Evolutionary conservation across 2,329 filamentous ascomycete genomes (phyloP).

Genomic region (Acephala macrosclerotiorum): DNA sequence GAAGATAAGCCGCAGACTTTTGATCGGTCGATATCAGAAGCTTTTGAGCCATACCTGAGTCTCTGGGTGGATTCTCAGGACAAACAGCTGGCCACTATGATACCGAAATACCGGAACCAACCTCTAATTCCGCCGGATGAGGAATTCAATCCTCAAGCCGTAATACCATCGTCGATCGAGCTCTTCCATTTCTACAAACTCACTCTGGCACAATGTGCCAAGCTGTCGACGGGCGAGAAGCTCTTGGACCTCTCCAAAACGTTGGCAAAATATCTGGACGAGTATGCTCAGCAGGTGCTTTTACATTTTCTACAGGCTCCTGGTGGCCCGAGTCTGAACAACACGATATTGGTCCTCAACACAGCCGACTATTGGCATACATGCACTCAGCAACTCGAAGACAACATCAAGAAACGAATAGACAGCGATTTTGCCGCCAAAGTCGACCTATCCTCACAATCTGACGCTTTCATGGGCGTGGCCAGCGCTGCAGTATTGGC

Average conservation of each 20-base stretch:
- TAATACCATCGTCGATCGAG: slow-evolving; percentile 93
- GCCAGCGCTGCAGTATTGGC: slow-evolving; percentile 86
- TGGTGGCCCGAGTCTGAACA: slow-evolving; percentile 67
- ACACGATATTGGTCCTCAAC: slow-evolving; percentile 87
- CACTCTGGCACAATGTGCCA: slow-evolving; percentile 92
- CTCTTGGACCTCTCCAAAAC: slow-evolving; percentile 85
- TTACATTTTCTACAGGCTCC: slow-evolving; percentile 68
- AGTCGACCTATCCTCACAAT: slow-evolving; percentile 91
- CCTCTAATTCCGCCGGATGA: slow-evolving; percentile 84
- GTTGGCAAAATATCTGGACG: slow-evolving; percentile 91
- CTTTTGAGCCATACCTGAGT: slow-evolving; percentile 96
- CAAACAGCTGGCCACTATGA: slow-evolving; percentile 81
- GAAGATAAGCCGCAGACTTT: slow-evolving; percentile 82
- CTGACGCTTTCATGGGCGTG: slow-evolving; percentile 94
- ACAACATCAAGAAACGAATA: slow-evolving; percentile 91
- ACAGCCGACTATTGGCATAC: slow-evolving; percentile 97
- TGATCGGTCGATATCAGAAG: slow-evolving; percentile 90
- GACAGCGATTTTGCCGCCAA: slow-evolving; percentile 77
- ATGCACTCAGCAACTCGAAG: slow-evolving; percentile 91
- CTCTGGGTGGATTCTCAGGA: slow-evolving; percentile 98
- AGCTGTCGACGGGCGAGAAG: slow-evolving; percentile 89
- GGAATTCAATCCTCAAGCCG: slow-evolving; percentile 88
- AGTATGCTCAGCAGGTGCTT: slow-evolving; percentile 93
- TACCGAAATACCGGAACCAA: slow-evolving; percentile 87
- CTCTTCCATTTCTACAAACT: slow-evolving; percentile 97